Evolutionary conservation across 2,329 filamentous ascomycete species (phyloP), one percentile per base, ranked within the genome.

Genomic region (Epichloe uncinata): DNA sequence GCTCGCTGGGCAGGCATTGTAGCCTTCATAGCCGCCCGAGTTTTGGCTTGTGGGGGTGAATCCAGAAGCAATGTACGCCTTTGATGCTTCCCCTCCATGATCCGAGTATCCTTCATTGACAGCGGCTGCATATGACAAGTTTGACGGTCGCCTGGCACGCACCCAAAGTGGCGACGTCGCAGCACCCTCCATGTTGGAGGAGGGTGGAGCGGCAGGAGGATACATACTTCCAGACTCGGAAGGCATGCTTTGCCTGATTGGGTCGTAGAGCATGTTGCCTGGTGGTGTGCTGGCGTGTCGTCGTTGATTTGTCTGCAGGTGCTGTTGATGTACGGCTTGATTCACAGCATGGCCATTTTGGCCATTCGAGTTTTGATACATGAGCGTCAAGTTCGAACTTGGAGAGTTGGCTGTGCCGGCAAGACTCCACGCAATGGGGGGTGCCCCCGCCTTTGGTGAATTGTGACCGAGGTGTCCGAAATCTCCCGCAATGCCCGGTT

Each of bases 331-430:
- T 47, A 55, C 6, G 30, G 44, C n/a, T 38, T 41, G 22, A 18
- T 37, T 50, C 50, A 49, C 30, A 18, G 33, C 35, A 46, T 46
- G 41, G 16, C 46, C 49, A 26, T 34, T 41, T n/a, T 41, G 48
- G 20, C 46, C 49, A 30, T 52, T 54, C 20, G 48, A 34, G 57
- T 77, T 81, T 52, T 86, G 82, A 61, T 88, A 94, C 61, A 94
- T 78, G 50, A 91, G 76, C 1, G 87, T 90, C 4, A 95, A 70
- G 60, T 87, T 93, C 0, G 87, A 88, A 54, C 82, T 89, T 1
- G 87, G 84, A 3, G 87, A 93, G 60, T 94, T 88, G 49, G 87
- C 89, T 1, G 84, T 91, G 13, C 88, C 88, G 0, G 88, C 88
- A n/a, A 95, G 69, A 7, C 87, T 89, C 84, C 86, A 94, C 1